These are phyloP conservation scores for Penicillium manginii DNA, from an alignment of 495 filamentous ascomycete species.

Conservation along the genomic window DNA sequence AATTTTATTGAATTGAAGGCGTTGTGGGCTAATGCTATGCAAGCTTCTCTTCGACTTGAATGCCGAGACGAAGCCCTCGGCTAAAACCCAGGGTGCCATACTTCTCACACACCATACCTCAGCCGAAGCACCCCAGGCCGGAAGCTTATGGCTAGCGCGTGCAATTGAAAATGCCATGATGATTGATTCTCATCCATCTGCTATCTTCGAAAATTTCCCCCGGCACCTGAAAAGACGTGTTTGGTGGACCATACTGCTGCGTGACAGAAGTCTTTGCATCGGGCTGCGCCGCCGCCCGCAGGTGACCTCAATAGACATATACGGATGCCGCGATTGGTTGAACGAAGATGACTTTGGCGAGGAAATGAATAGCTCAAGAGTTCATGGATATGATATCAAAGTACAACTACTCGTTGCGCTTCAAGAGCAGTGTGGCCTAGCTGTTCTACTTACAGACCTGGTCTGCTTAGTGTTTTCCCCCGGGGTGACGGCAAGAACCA, in stretches of 20 bases:
- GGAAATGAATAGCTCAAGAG: constrained; percentile 46
- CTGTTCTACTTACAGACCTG: constrained; percentile 49
- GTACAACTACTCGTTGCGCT: constrained; percentile 43
- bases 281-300: constrained; percentile 52
- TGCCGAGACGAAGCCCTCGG: constrained; percentile 33
- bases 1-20: no score
- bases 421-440: constrained; percentile 49
- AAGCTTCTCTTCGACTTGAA: constrained; percentile 36
- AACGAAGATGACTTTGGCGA: constrained; percentile 44
- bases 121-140: constrained; percentile 41
- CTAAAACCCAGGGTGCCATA: constrained; percentile 46
- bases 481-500: constrained; percentile 14
- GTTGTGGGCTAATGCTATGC: neutral
- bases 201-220: constrained; percentile 16
- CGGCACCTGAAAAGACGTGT: constrained; percentile 43
- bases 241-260: constrained; percentile 56
- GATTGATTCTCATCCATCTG: constrained; percentile 38
- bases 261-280: constrained; percentile 53
- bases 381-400: constrained; percentile 48
- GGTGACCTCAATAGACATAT: constrained; percentile 44
- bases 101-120: constrained; percentile 47
- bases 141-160: constrained; percentile 49
- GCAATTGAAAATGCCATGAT: constrained; percentile 53
- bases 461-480: constrained; percentile 45
- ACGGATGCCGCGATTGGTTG: constrained; percentile 35